A percentile compares a stretch with the other conserved stretches of the same genome.
Conservation (phyloP, 768 basidiomycete genomes). For the Russula dissimulans region DNA sequence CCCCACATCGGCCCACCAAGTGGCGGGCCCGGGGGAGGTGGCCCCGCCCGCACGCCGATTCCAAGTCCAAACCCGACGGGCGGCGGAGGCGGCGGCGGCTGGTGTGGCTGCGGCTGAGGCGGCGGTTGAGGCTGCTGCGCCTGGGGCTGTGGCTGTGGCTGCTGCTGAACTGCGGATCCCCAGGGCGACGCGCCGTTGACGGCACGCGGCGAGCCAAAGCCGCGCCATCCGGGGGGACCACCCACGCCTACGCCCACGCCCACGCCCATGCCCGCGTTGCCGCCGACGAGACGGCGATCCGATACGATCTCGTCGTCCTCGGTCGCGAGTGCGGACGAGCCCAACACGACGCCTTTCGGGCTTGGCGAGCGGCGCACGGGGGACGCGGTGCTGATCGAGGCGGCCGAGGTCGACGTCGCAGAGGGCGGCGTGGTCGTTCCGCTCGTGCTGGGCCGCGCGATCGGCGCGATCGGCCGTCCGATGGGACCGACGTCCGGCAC, state of each 20-base stretch:
- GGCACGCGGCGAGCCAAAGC: constrained; percentile 7
- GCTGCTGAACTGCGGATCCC: not conserved
- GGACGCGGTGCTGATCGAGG: constrained; percentile 36
- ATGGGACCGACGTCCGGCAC: constrained; percentile 24
- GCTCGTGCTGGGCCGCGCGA: constrained; percentile 47
- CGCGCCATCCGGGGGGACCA: constrained; percentile 10
- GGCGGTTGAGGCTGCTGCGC: not conserved
- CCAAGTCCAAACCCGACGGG: constrained; percentile 10
- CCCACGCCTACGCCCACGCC: constrained; percentile 1
- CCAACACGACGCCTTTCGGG: constrained; percentile 53
- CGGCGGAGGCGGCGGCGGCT: not conserved
- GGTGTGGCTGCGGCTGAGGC: not conserved
- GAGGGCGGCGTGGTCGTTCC: constrained; percentile 39
- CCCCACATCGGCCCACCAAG: constrained; percentile 12
- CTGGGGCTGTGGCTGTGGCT: not conserved
- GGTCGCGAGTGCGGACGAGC: constrained; percentile 67
- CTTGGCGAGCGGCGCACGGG: constrained; percentile 42
- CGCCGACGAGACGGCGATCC: constrained; percentile 25
- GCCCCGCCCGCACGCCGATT: constrained; percentile 6
- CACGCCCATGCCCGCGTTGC: not conserved
- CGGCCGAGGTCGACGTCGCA: constrained; percentile 27
- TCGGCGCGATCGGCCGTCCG: constrained; percentile 46
- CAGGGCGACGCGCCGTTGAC: constrained; percentile 9
- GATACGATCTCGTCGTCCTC: constrained; percentile 75
- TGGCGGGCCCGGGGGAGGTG: constrained; percentile 4